Evolutionary conservation across 2,329 filamentous ascomycete species (phyloP), one percentile per base, ranked within the genome.

Genomic region (Cordyceps cicadae): DNA sequence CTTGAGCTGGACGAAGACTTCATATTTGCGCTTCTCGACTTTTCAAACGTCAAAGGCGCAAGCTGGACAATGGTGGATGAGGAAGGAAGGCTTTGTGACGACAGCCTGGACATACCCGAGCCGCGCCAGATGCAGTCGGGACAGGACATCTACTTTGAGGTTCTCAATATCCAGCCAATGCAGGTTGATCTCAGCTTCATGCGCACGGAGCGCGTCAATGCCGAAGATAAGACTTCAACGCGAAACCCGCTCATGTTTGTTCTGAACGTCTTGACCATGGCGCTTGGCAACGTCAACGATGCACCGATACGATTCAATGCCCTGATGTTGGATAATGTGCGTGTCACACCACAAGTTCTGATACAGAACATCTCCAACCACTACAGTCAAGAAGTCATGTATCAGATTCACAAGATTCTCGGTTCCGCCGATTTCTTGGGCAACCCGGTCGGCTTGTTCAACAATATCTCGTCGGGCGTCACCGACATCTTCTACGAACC

Each of bases 401-500:
- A 94, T 68, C 94, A 99, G 76, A 88, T 99, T 17, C 95, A 99
- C 79, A 92, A 97, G 75, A 94, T 99, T 66, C 84, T 99, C 60
- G 94, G 94, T 19, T 97, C 93, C 6, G 94, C 94, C 5, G 94
- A 99, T 73, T 97, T 99, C 82, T 80, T 99, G 6, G 94, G 94
- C 43, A 99, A 99, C 68, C 94, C 94, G 0, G 95, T 99, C 17
- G 94, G 94, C 50, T 79, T 99, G 49, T 99, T 99, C 85, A 97
- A 96, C 78, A 99, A 93, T 71, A 89, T 99, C 74, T 96, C 91
- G 68, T 99, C 94, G 51, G 94, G 95, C 67, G 90, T 99, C 58
- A 92, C 90, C 21, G 94, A 97, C 72, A 96, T 99, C 71, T 99
- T 99, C 78, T 99, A 99, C 79, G 95, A 99, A 72, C 94, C 94